Evolutionary conservation across 495 filamentous ascomycete species (phyloP), one percentile per base, ranked within the genome.

Genomic region (Pseudotulostoma volvatum): DNA sequence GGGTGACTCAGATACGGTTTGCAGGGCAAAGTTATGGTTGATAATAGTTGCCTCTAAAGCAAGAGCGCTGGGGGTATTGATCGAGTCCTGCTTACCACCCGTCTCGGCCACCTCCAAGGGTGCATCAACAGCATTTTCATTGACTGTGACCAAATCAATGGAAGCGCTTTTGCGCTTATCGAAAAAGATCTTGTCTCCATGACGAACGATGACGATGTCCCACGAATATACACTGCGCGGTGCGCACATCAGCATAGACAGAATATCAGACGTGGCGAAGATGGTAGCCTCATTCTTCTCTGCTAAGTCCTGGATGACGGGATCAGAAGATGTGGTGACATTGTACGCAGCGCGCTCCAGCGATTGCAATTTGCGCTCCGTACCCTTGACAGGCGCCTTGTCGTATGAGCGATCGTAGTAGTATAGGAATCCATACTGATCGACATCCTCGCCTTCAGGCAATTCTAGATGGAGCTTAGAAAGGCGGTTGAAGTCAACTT

Each of bases 211-310:
- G 53, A 97, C 80, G 42, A 97, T 77, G 60, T 97, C 90, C 90
- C 90, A 97, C 9, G 86, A 84, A 70, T 95, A 94, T 34, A 97
- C 82, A 28, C 82, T 90, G 39, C 90, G 77, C 30, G 92, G 81
- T 14, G 90, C 77, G 60, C 92, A 96, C 90, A 97, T 97, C 48
- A 97, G 77, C 88, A 95, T 95, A 39, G 86, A 94, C 37, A 97
- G 73, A 50, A 96, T 87, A 59, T 79, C 92, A 56, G 95, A 84
- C 8, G 88, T 93, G 41, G 92, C 86, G 55, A 97, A 97, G 48
- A 97, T 84, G 44, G 85, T 93, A 11, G 88, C 90, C 57, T 93
- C 85, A 52, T 94, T 78, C 72, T 92, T 93, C 47, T 95, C 90
- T 36, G 90, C 82, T 3, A 96, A 73, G 47, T 95, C 87, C 64